Percentiles rank a stretch among this genome's conserved stretches.
phyloP scores from a whole-genome alignment of 2,329 filamentous ascomycete genomes.

The Hymenoscyphus scutula region DNA sequence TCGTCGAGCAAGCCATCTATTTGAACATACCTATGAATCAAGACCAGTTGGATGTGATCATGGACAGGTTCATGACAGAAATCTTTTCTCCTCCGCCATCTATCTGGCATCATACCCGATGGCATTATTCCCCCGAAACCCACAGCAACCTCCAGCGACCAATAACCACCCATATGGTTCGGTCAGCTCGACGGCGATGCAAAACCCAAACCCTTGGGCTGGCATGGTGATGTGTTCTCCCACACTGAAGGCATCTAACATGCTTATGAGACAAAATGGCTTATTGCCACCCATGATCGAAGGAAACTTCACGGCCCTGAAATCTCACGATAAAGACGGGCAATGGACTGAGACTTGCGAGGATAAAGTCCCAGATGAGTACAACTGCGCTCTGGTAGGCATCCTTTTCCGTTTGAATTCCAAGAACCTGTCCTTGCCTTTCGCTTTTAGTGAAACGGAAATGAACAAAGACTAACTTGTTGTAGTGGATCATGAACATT shows the following conservation, averaged over 20 bases:
- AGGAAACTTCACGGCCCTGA: not conserved
- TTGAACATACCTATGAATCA: too few relatives aligned
- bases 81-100: not conserved
- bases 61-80: too few relatives aligned
- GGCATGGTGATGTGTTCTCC: not conserved
- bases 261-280: not conserved
- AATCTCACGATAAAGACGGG: not conserved
- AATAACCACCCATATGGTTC: too few relatives aligned
- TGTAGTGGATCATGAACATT: constrained; percentile 2
- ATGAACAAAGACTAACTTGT: not conserved
- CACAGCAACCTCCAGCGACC: not conserved
- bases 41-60: too few relatives aligned
- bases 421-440: too few relatives aligned
- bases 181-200: not conserved
- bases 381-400: not conserved
- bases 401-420: too few relatives aligned
- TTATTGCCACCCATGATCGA: not conserved
- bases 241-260: not conserved
- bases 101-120: not conserved
- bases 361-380: not conserved
- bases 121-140: not conserved
- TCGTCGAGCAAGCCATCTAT: too few relatives aligned
- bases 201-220: not conserved
- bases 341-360: not conserved
- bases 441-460: too few relatives aligned